These are phyloP conservation scores for Fusarium nelsonii DNA, from an alignment of 2,329 filamentous ascomycete genomes.

Conservation along the genomic window DNA sequence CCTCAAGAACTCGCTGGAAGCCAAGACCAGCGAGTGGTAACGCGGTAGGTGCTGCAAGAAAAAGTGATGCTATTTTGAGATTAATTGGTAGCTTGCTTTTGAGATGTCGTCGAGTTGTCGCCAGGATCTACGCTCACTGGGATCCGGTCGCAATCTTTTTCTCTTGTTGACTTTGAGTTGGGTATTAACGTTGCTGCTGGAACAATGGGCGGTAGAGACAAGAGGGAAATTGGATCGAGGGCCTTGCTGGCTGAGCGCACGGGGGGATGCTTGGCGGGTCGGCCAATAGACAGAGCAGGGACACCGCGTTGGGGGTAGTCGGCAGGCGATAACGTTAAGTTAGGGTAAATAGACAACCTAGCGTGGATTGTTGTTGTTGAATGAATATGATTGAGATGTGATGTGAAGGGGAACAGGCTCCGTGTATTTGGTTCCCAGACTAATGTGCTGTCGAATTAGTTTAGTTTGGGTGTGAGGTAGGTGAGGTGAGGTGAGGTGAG, in stretches of 20 bases:
- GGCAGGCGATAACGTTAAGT: slow-evolving; percentile 6
- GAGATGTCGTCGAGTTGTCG: slow-evolving; percentile 26
- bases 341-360: slow-evolving; percentile 20
- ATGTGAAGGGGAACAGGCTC: slow-evolving; percentile 17
- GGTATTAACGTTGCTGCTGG: slow-evolving; percentile 32
- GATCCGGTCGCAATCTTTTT: slow-evolving; percentile 17
- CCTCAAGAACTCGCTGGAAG: slow-evolving; percentile 41
- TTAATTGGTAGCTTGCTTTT: slow-evolving; percentile 32
- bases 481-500: slow-evolving; percentile 27
- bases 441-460: slow-evolving; percentile 32
- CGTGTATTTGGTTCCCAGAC: slow-evolving; percentile 26
- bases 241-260: slow-evolving; percentile 46
- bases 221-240: slow-evolving; percentile 48
- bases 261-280: slow-evolving; percentile 47
- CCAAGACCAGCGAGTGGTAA: slow-evolving; percentile 44
- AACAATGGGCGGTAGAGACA: slow-evolving; percentile 38
- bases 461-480: slow-evolving; percentile 9
- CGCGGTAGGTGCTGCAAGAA: slow-evolving; percentile 42
- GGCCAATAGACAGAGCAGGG: slow-evolving; percentile 42
- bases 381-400: slow-evolving; percentile 41
- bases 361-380: slow-evolving; percentile 10
- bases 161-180: slow-evolving; percentile 33
- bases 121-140: slow-evolving; percentile 19
- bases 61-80: slow-evolving; percentile 43
- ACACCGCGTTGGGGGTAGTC: slow-evolving; percentile 37